Evolutionary conservation across 805 yeast genomes (phyloP).

Genomic region (Lipomyces spencermartinsiae): DNA sequence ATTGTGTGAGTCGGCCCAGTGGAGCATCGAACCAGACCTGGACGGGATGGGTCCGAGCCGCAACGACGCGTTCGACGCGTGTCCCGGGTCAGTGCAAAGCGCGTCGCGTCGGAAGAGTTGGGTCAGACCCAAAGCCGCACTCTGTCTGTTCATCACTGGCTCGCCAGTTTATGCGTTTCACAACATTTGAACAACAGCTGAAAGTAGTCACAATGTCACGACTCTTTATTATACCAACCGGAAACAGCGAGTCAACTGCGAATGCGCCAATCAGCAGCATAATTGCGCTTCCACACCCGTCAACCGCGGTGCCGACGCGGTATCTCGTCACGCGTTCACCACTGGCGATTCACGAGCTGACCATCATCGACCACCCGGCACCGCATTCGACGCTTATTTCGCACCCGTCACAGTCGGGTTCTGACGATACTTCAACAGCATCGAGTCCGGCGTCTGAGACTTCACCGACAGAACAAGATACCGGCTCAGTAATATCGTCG

Average conservation of each 20-base stretch:
- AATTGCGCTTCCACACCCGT: slow-evolving; percentile 33
- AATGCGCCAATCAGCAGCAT: slow-evolving; percentile 10
- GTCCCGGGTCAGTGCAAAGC: no score
- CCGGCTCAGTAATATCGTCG: slow-evolving; percentile 21
- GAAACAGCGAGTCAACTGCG: background rate
- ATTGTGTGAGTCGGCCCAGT: no score
- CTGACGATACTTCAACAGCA: background rate
- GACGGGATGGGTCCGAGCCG: no score
- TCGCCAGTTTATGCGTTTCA: background rate
- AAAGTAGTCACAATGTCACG: slow-evolving; percentile 13
- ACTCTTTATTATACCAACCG: slow-evolving; percentile 10
- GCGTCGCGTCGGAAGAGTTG: no score
- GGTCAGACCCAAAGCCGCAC: no score
- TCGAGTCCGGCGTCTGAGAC: background rate
- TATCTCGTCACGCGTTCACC: slow-evolving; percentile 17
- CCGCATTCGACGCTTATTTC: slow-evolving; percentile 24
- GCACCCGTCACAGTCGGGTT: background rate
- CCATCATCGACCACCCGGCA: slow-evolving; percentile 15
- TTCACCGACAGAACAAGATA: background rate
- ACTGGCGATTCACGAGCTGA: slow-evolving; percentile 7
- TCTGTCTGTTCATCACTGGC: no score
- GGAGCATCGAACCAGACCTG: no score
- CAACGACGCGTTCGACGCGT: no score
- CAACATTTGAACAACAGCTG: background rate
- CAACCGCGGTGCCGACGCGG: slow-evolving; percentile 23